Evolutionary conservation across 352 stramenopile genomes (phyloP).

Genomic region (Pythium volutum): DNA sequence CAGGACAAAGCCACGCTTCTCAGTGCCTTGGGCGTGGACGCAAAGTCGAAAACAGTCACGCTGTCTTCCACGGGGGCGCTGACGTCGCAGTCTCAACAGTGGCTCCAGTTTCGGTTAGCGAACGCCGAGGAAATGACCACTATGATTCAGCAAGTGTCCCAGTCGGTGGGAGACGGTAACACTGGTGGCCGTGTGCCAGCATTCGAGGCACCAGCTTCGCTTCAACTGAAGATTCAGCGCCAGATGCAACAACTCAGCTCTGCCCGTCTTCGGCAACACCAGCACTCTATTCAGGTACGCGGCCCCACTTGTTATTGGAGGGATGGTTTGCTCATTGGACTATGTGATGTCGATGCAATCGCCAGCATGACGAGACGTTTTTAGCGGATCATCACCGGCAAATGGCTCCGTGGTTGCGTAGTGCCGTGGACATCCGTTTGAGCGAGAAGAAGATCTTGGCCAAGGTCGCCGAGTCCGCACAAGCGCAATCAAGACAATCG

Average conservation of each 20-base stretch:
- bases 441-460: slow-evolving; percentile 49
- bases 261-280: slow-evolving; percentile 19
- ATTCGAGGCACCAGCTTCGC: slow-evolving; percentile 30
- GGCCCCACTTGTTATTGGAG: not conserved
- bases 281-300: slow-evolving; percentile 27
- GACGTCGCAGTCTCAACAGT: slow-evolving; percentile 34
- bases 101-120: slow-evolving; percentile 53
- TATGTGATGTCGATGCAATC: not conserved
- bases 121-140: slow-evolving; percentile 39
- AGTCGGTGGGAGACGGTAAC: slow-evolving; percentile 1
- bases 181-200: not conserved
- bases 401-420: slow-evolving; percentile 61
- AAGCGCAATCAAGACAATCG: not conserved
- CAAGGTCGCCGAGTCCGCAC: slow-evolving; percentile 15
- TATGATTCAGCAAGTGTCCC: slow-evolving; percentile 35
- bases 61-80: slow-evolving; percentile 34
- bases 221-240: slow-evolving; percentile 23
- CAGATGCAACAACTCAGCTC: slow-evolving; percentile 9
- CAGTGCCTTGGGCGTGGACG: not conserved
- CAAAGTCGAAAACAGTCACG: slow-evolving; percentile 22
- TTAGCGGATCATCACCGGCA: slow-evolving; percentile 37
- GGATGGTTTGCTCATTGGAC: not conserved
- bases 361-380: slow-evolving; percentile 52
- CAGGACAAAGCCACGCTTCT: slow-evolving; percentile 26
- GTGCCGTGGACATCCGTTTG: slow-evolving; percentile 65